Conservation (phyloP, 2,329 filamentous ascomycete genomes). For the Metarhizium rileyi region DNA sequence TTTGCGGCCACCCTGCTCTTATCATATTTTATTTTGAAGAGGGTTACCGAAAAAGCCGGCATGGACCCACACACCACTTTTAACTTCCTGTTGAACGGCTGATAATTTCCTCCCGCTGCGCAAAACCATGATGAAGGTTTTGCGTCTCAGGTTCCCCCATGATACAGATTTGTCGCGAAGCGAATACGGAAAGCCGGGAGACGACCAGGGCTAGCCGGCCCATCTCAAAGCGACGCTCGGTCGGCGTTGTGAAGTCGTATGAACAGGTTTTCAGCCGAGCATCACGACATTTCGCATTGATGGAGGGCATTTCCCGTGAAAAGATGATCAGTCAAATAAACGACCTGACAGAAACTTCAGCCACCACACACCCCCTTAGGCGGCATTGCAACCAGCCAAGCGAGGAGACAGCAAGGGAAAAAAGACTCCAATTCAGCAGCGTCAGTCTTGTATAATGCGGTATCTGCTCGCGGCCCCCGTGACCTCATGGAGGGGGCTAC, state of each 20-base stretch:
- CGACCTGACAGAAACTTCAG: background rate
- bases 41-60: background rate
- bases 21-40: background rate
- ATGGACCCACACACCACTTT: background rate
- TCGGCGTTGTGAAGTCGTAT: background rate
- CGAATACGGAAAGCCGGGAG: background rate
- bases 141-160: background rate
- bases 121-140: background rate
- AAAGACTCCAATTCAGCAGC: too few relatives aligned
- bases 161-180: background rate
- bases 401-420: too few relatives aligned
- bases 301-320: background rate
- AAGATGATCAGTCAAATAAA: background rate
- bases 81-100: background rate
- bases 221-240: background rate
- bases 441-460: too few relatives aligned
- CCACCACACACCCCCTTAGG: background rate
- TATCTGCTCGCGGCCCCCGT: too few relatives aligned
- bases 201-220: background rate
- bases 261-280: background rate
- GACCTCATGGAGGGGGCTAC: too few relatives aligned
- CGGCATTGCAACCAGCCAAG: background rate
- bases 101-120: background rate
- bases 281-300: background rate
- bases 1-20: background rate